phyloP scores from a whole-genome alignment of 1,284 basidiomycete genomes.

The Exobasidium rhododendri region DNA sequence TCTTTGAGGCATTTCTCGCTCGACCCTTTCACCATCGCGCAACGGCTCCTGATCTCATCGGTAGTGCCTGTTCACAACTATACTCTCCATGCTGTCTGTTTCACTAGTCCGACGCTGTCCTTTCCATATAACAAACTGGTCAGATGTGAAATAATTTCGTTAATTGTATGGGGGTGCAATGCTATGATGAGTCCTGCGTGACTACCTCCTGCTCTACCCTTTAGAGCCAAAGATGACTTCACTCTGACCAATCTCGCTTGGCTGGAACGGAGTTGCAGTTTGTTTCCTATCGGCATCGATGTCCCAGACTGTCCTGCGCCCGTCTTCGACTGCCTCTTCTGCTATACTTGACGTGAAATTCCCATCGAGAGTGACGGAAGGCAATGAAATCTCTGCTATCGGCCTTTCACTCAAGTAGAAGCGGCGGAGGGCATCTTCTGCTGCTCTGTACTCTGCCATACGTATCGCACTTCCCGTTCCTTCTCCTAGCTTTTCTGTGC shows the following conservation, averaged over 20 bases:
- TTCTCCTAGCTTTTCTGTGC: conserved; percentile 80
- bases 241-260: conserved; percentile 13
- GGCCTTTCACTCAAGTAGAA: conserved; percentile 67
- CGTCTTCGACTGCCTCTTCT: background rate
- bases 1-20: too few species aligned
- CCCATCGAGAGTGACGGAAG: conserved; percentile 38
- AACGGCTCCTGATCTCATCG: too few species aligned
- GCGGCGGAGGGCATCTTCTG: conserved; percentile 76
- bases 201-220: background rate
- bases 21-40: too few species aligned
- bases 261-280: background rate
- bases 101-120: too few species aligned
- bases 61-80: too few species aligned
- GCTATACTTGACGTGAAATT: conserved; percentile 3
- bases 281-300: background rate
- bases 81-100: too few species aligned
- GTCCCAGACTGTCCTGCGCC: conserved; percentile 8
- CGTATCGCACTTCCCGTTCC: conserved; percentile 86
- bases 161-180: background rate
- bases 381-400: conserved; percentile 63
- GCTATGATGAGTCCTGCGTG: too few species aligned
- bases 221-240: conserved; percentile 18
- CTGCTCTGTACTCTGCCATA: conserved; percentile 95
- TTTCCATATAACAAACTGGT: too few species aligned
- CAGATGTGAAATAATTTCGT: too few species aligned